Base-by-base conservation (phyloP, 2,329 filamentous ascomycete species). In the Botryotinia calthae region DNA sequence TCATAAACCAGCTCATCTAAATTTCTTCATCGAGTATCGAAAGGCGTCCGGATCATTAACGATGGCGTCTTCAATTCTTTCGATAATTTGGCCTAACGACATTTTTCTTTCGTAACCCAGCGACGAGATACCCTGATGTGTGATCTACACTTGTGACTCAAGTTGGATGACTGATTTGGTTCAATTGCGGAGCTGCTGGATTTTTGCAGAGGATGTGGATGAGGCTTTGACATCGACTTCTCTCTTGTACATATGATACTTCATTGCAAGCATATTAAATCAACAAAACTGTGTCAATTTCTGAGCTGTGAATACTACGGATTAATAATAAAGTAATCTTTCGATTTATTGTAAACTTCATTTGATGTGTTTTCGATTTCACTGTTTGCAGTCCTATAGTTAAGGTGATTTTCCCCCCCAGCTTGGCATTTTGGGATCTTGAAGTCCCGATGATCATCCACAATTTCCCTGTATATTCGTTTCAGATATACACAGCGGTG, bases 1-100 rank as follows among this genome's bases (percentile, higher is more conserved):
- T 65, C 0, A n/a, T 16, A 16, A 40, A 18, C 16, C 42, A 80
- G 79, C 73, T 80, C 76, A 71, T 80, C 67, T 80, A 79, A 80
- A 73, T 77, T 59, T 74, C 68, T 61, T 67, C 65, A 76, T 75
- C 68, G 74, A 76, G 73, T 61, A 75, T 76, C 72, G 71, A 72
- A n/a, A 46, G 73, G 72, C 74, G 76, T 75, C 74, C 74, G 72
- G 67, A 74, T 71, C 58, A 65, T 65, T 44, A 72, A 61, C 64
- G 72, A 73, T 75, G 77, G 76, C 77, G 75, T 65, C 54, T 42
- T 22, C 5, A 31, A 25, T 71, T 65, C n/a, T 54, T 54, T 65
- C 58, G 34, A 71, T 54, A 42, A 46, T 78, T 77, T 77, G 77
- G 77, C 78, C 72, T 73, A 74, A 75, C 73, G 73, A 73, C 76